phyloP scores from a whole-genome alignment of 2,329 filamentous ascomycete species.

The Sporothrix brunneoviolacea region DNA sequence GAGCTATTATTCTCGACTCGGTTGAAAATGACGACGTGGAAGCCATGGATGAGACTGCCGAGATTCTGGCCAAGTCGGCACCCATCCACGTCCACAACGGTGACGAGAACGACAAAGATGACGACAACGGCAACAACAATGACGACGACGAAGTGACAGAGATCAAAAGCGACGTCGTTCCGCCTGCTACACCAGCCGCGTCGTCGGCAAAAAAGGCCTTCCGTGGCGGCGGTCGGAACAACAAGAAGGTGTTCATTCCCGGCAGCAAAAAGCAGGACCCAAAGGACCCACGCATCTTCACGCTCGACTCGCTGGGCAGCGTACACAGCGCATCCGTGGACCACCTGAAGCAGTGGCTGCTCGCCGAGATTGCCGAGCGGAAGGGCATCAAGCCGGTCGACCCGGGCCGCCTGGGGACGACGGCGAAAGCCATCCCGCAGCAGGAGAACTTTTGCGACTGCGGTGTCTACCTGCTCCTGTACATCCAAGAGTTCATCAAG shows the following conservation, averaged over 20 bases:
- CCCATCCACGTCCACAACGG: background rate
- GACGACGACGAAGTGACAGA: constrained; percentile 14
- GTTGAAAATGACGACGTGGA: background rate
- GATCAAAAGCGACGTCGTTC: constrained; percentile 12
- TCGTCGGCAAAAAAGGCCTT: constrained; percentile 12
- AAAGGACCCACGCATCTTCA: constrained; percentile 65
- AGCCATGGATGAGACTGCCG: background rate
- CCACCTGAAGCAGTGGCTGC: constrained; percentile 69
- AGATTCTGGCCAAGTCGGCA: background rate
- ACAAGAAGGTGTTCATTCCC: constrained; percentile 27
- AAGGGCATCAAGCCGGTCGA: constrained; percentile 36
- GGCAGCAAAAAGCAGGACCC: constrained; percentile 38
- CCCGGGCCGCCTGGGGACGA: constrained; percentile 45
- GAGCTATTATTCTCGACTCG: constrained; percentile 1
- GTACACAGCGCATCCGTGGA: constrained; percentile 57
- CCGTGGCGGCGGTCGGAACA: constrained; percentile 16
- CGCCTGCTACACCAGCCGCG: background rate
- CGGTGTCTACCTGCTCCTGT: constrained; percentile 78
- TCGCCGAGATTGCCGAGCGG: constrained; percentile 63
- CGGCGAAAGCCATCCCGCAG: constrained; percentile 65
- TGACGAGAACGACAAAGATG: background rate
- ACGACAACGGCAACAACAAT: constrained; percentile 10
- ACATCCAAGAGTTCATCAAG: constrained; percentile 73
- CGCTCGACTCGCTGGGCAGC: constrained; percentile 75
- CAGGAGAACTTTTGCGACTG: constrained; percentile 87